Evolutionary conservation across 768 basidiomycete genomes (phyloP), one percentile per base, ranked within the genome.

Genomic region (Naematelia aurantialba): DNA sequence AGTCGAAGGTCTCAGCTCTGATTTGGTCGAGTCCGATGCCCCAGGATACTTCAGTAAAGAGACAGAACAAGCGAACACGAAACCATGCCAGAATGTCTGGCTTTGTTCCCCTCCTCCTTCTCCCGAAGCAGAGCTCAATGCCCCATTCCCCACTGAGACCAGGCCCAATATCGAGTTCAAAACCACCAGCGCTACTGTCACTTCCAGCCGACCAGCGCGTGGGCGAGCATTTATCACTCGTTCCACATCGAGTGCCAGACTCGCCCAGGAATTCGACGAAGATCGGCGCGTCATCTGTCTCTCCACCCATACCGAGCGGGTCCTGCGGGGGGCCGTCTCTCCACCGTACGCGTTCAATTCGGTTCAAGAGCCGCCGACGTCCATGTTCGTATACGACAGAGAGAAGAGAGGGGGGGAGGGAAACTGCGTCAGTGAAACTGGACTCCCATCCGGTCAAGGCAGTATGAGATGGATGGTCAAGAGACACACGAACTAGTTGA

Each of bases 221-320:
- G 45, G 30, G 26, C 19, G 21, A 31, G 26, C 52, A 5, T 21
- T 31, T 3, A 30, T 52, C 4, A 30, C 30, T 31, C 52, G 52
- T 5, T 52, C 52, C 11, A 26, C 25, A 24, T 52, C 52, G 19
- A 52, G 26, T 22, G 52, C 25, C 19, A 30, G 52, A 31, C 29
- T 52, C 2, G 52, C 25, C 5, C 52, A 52, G 17, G 52, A 24
- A 5, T 52, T 52, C 52, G 52, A 52, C 24, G 27, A 52, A 12
- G 24, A 52, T 30, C 29, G 52, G 4, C 4, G 52, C 19, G 29
- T 52, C 34, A 52, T 52, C 24, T 52, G 52, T 34, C 17, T 52
- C 13, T 52, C 52, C 3, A 34, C 29, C 3, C 52, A 52, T 39
- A 30, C 52, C 5, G 52, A 52, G 19, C 25, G 30, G 22, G 52